These are phyloP conservation scores for Quercus alba DNA, from an alignment of 306 rosid genomes.

Conservation along the genomic window DNA sequence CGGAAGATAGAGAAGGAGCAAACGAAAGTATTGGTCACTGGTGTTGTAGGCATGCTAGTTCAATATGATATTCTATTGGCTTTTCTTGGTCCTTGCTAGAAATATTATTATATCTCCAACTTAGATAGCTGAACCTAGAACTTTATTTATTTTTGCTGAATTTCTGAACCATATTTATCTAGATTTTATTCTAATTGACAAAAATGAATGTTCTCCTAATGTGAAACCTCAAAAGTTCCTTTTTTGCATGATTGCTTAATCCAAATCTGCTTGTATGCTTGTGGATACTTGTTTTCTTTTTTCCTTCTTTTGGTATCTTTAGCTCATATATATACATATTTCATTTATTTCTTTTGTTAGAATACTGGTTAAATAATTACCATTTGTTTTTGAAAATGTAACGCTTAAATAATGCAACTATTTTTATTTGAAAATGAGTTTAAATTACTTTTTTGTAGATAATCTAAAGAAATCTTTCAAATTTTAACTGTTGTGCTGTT, in stretches of 20 bases:
- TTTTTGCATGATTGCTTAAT: not conserved
- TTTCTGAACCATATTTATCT: not conserved
- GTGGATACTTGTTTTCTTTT: too few species aligned
- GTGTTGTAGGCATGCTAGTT: conserved; percentile 69
- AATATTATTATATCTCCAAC: not conserved
- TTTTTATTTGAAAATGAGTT: too few species aligned
- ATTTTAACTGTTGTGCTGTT: too few species aligned
- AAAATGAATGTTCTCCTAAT: not conserved
- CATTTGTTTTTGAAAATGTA: too few species aligned
- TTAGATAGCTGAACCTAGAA: not conserved
- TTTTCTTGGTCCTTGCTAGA: not conserved
- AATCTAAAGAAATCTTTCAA: too few species aligned
- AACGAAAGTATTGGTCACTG: conserved; percentile 62
- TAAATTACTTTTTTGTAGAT: too few species aligned
- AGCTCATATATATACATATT: not conserved
- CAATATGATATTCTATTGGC: not conserved
- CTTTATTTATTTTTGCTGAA: not conserved
- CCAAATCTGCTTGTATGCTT: too few species aligned
- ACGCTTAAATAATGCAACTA: too few species aligned
- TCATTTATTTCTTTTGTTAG: too few species aligned
- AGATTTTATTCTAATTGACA: not conserved
- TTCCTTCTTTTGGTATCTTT: not conserved
- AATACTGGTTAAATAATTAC: too few species aligned
- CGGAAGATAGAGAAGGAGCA: conserved; percentile 60
- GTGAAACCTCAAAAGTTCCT: not conserved